phyloP scores from a whole-genome alignment of 257 asterid genomes.

The Nicotiana knightiana region DNA sequence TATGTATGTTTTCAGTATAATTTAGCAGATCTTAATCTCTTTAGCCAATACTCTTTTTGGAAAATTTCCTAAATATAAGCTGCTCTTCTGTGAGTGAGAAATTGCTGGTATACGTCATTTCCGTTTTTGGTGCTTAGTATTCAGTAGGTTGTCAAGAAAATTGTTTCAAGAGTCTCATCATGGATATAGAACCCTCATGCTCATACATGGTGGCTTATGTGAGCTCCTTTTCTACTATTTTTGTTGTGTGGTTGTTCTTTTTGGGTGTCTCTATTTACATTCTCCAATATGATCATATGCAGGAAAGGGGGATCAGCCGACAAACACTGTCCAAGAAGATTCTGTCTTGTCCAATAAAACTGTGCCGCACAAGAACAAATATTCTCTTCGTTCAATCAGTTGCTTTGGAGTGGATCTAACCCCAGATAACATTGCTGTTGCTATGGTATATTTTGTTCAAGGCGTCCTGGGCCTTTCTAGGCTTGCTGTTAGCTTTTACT shows the following conservation, averaged over 20 bases:
- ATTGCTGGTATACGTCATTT: background rate
- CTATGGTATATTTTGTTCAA: slow-evolving; percentile 98
- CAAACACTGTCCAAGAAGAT: slow-evolving; percentile 43
- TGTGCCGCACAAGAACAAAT: slow-evolving; percentile 43
- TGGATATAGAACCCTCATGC: background rate
- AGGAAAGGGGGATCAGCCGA: slow-evolving; percentile 49
- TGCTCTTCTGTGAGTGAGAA: background rate
- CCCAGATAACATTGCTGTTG: slow-evolving; percentile 93
- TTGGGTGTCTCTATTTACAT: background rate
- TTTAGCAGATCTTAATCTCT: background rate
- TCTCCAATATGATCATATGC: slow-evolving; percentile 22
- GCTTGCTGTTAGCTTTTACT: slow-evolving; percentile 90
- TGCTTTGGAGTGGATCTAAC: slow-evolving; percentile 84
- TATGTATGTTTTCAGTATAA: background rate
- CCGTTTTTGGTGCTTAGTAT: background rate
- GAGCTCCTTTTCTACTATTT: background rate
- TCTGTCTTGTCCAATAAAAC: slow-evolving; percentile 38
- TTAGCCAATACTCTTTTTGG: background rate
- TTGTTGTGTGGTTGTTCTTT: background rate
- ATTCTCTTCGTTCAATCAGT: slow-evolving; percentile 43
- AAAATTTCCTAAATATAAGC: background rate
- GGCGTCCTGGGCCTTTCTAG: slow-evolving; percentile 94
- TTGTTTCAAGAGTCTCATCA: background rate
- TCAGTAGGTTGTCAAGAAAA: background rate
- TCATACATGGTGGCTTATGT: background rate